Evolutionary conservation across 257 asterid species (phyloP).

Genomic region (Rhazya stricta): DNA sequence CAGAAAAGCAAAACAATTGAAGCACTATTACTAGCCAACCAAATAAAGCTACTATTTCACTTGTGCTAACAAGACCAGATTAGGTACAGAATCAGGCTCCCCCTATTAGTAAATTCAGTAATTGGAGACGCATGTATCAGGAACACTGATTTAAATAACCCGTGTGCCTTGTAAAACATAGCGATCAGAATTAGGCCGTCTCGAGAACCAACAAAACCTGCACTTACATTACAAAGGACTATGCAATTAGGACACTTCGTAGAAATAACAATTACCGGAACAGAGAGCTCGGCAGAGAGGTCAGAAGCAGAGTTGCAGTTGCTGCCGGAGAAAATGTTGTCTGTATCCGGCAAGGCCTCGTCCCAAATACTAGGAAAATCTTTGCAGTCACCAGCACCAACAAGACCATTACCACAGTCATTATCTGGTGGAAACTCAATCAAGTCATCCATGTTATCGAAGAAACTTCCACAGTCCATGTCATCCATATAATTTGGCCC

Average conservation of each 20-base stretch:
- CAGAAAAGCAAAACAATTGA: background rate
- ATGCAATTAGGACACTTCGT: background rate
- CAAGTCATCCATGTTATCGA: slow-evolving; percentile 88
- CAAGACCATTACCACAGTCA: slow-evolving; percentile 41
- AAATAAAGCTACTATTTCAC: background rate
- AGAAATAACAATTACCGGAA: slow-evolving; percentile 57
- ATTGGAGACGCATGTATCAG: background rate
- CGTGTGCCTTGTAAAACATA: background rate
- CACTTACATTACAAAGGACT: background rate
- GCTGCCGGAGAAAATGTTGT: slow-evolving; percentile 45
- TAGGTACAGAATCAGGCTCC: background rate
- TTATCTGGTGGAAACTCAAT: slow-evolving; percentile 76
- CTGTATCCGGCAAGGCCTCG: slow-evolving; percentile 48
- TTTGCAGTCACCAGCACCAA: slow-evolving; percentile 46
- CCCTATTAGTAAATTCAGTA: background rate
- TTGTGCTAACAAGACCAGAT: background rate
- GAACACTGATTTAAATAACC: background rate
- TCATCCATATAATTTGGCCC: slow-evolving; percentile 64
- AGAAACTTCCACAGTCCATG: slow-evolving; percentile 71
- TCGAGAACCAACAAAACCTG: too few species aligned
- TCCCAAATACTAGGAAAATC: slow-evolving; percentile 69
- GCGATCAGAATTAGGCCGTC: too few species aligned
- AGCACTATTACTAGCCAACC: background rate
- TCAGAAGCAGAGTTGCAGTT: slow-evolving; percentile 40
- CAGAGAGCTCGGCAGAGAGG: slow-evolving; percentile 71